phyloP scores from a whole-genome alignment of 2,329 filamentous ascomycete species.

The Falciphora oryzae region DNA sequence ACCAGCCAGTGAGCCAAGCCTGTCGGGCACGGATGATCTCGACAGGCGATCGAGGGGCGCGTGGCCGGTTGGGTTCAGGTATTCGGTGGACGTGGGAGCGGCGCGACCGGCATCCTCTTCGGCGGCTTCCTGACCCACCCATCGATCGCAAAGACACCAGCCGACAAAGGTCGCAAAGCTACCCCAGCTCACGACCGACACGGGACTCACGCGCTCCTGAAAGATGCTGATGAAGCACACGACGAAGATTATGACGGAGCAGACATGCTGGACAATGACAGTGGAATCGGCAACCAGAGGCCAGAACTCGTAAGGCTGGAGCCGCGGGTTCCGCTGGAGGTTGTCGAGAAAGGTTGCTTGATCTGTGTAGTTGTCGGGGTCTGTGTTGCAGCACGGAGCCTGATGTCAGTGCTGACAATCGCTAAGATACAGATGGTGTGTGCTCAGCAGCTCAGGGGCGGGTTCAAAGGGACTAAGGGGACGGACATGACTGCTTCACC shows the following conservation, averaged over 20 bases:
- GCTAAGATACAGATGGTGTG: conserved; percentile 7
- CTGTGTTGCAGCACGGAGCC: conserved; percentile 35
- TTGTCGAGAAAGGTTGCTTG: conserved; percentile 95
- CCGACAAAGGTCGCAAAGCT: conserved; percentile 77
- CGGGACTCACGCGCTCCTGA: conserved; percentile 78
- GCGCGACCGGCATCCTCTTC: conserved; percentile 37
- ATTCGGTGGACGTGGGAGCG: not conserved
- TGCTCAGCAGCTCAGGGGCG: too few relatives aligned
- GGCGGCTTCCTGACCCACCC: conserved; percentile 64
- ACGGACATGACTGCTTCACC: conserved; percentile 87
- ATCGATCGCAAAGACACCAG: conserved; percentile 88
- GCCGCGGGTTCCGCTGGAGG: conserved; percentile 85
- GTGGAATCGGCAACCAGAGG: conserved; percentile 90
- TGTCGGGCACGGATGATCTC: not conserved
- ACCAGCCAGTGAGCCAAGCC: too few relatives aligned
- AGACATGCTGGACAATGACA: conserved; percentile 95
- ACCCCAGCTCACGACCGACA: conserved; percentile 82
- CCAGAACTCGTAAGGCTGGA: conserved; percentile 98
- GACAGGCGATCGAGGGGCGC: not conserved
- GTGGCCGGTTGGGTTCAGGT: not conserved
- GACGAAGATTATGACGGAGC: conserved; percentile 88
- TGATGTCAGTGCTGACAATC: conserved; percentile 1
- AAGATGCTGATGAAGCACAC: conserved; percentile 91
- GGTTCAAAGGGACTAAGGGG: too few relatives aligned
- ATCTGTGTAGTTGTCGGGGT: conserved; percentile 98